Percentiles rank a stretch among this genome's conserved stretches.
Evolutionary conservation across 306 rosid species (phyloP).

Genomic region (Begonia loranthoides): DNA sequence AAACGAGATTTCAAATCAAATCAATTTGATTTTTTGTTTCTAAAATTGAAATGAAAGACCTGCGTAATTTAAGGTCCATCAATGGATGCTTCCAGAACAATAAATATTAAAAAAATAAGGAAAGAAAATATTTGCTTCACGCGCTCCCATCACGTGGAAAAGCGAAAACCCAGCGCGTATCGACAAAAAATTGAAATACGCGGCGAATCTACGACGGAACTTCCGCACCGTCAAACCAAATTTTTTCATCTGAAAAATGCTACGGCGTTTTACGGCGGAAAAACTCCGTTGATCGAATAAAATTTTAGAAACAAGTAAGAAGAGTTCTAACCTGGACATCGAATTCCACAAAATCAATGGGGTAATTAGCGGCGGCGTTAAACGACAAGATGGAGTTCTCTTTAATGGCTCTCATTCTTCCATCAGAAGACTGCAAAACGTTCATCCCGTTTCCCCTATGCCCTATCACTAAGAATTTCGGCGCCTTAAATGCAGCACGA

Average conservation of each 20-base stretch:
- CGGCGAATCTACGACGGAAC: background rate
- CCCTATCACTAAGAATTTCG: slow-evolving; percentile 50
- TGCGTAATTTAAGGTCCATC: too few relatives aligned
- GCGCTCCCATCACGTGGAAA: background rate
- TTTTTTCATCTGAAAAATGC: background rate
- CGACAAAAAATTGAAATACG: background rate
- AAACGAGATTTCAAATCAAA: too few relatives aligned
- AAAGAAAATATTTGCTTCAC: too few relatives aligned
- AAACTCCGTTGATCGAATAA: background rate
- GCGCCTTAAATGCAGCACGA: slow-evolving; percentile 8
- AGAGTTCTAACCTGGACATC: slow-evolving; percentile 57
- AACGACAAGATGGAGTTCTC: slow-evolving; percentile 68
- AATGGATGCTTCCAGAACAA: too few relatives aligned
- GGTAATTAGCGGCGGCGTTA: slow-evolving; percentile 37
- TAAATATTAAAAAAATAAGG: too few relatives aligned
- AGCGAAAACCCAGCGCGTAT: background rate
- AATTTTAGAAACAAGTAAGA: background rate
- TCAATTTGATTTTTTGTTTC: too few relatives aligned
- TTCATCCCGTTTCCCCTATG: slow-evolving; percentile 84
- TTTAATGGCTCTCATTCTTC: slow-evolving; percentile 42
- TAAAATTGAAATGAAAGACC: too few relatives aligned
- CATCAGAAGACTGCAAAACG: slow-evolving; percentile 43
- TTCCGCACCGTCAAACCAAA: background rate
- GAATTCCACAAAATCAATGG: slow-evolving; percentile 57
- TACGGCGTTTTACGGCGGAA: background rate